Evolutionary conservation across 495 filamentous ascomycete genomes (phyloP).

Genomic region (Penicillium desertorum): DNA sequence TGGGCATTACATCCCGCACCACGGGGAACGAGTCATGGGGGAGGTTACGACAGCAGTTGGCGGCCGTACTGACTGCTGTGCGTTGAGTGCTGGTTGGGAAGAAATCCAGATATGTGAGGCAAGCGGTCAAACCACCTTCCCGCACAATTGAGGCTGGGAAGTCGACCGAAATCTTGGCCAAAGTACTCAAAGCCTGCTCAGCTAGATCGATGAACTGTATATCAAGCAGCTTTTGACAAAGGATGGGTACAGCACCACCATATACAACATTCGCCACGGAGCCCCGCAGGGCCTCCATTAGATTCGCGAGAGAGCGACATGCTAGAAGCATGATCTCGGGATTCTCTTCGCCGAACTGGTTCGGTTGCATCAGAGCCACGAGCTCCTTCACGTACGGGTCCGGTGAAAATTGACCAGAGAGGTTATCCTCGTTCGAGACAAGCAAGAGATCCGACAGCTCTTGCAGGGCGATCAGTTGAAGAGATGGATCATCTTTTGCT

Average conservation of each 20-base stretch:
- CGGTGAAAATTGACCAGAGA: slow-evolving; percentile 92
- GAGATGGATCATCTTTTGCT: slow-evolving; percentile 81
- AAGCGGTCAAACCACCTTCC: slow-evolving; percentile 92
- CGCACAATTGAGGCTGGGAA: slow-evolving; percentile 95
- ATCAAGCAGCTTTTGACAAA: slow-evolving; percentile 91
- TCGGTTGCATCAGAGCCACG: slow-evolving; percentile 86
- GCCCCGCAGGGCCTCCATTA: slow-evolving; percentile 95
- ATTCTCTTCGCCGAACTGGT: slow-evolving; percentile 83
- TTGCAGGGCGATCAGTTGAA: slow-evolving; percentile 89
- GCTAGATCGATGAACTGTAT: slow-evolving; percentile 96
- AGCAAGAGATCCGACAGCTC: slow-evolving; percentile 92
- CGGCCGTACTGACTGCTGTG: slow-evolving; percentile 93
- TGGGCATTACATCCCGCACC: slow-evolving; percentile 93
- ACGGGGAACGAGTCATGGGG: slow-evolving; percentile 88
- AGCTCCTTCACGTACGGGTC: slow-evolving; percentile 96
- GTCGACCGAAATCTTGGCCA: slow-evolving; percentile 96
- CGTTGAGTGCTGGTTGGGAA: slow-evolving; percentile 96
- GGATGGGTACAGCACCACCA: slow-evolving; percentile 87
- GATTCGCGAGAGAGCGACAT: slow-evolving; percentile 91
- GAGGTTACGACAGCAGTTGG: slow-evolving; percentile 96
- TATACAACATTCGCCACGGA: slow-evolving; percentile 96
- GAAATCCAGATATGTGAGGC: slow-evolving; percentile 92
- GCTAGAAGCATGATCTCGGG: slow-evolving; percentile 97
- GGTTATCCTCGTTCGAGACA: slow-evolving; percentile 93
- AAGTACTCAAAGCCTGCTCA: slow-evolving; percentile 92